Conservation (phyloP, 2,329 filamentous ascomycete genomes). For the Gaeumannomyces sp. region DNA sequence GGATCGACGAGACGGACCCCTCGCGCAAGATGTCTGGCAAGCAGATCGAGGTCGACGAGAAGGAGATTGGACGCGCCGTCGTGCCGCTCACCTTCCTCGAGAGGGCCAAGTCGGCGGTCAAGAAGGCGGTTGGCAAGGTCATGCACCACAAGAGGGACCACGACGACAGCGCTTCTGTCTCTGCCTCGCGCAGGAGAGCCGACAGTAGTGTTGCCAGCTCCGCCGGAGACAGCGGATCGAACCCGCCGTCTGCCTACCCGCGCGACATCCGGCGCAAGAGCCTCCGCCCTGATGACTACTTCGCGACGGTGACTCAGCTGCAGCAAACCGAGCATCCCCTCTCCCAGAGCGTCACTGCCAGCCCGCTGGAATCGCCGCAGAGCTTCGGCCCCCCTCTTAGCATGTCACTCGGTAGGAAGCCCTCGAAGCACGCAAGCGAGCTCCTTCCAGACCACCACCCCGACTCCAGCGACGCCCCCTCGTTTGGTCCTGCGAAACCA, state of each 20-base stretch:
- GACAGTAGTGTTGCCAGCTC: conserved; percentile 61
- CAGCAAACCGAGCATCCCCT: conserved; percentile 61
- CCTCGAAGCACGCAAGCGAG: conserved; percentile 20
- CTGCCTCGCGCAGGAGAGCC: conserved; percentile 46
- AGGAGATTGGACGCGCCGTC: conserved; percentile 84
- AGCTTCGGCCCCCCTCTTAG: conserved; percentile 21
- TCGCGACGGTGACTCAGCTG: conserved; percentile 36
- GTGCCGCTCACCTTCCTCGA: conserved; percentile 84
- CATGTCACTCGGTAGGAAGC: conserved; percentile 3
- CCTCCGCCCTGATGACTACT: conserved; percentile 49
- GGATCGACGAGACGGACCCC: conserved; percentile 94
- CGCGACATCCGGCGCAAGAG: conserved; percentile 48
- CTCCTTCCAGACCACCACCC: conserved; percentile 17
- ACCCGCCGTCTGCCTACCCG: conserved; percentile 45
- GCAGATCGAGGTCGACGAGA: conserved; percentile 86
- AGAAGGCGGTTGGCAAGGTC: conserved; percentile 59
- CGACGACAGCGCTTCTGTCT: conserved; percentile 39
- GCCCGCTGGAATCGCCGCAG: conserved; percentile 47
- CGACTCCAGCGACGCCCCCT: conserved; percentile 25
- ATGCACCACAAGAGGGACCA: conserved; percentile 55
- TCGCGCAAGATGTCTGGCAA: conserved; percentile 69
- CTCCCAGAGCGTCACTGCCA: conserved; percentile 66
- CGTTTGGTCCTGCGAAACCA: background rate
- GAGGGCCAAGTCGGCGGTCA: conserved; percentile 72
- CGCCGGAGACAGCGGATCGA: conserved; percentile 44